These are phyloP conservation scores for Chalaropsis thielavioides DNA, from an alignment of 2,329 filamentous ascomycete genomes.

Conservation along the genomic window DNA sequence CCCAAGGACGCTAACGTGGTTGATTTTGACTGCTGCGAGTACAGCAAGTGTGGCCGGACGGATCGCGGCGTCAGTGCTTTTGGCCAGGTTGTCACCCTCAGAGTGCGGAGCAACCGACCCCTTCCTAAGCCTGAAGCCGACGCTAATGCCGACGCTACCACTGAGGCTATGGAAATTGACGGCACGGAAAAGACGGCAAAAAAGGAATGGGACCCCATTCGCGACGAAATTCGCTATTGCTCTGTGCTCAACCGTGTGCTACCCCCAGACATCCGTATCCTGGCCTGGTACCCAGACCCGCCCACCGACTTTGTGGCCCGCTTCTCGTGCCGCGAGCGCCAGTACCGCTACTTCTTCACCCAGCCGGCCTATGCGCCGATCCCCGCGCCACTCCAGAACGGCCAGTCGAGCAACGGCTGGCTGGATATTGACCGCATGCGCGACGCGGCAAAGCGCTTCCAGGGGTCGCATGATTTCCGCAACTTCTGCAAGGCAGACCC, in stretches of 20 bases:
- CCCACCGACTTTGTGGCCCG: conserved; percentile 73
- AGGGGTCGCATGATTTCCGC: conserved; percentile 82
- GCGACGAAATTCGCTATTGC: conserved; percentile 73
- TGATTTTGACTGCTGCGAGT: conserved; percentile 73
- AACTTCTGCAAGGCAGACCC: conserved; percentile 94
- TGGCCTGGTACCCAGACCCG: conserved; percentile 83
- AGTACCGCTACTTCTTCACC: conserved; percentile 96
- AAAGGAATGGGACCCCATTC: conserved; percentile 47
- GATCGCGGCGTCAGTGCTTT: conserved; percentile 92
- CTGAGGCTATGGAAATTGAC: conserved; percentile 14
- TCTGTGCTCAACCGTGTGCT: conserved; percentile 74
- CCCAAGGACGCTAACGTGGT: conserved; percentile 49
- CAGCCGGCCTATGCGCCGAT: conserved; percentile 67
- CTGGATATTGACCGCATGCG: conserved; percentile 81
- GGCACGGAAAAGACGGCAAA: conserved; percentile 19
- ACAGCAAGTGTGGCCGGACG: conserved; percentile 89
- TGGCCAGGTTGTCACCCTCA: conserved; percentile 78
- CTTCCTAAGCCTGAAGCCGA: conserved; percentile 22
- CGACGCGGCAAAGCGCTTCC: conserved; percentile 60
- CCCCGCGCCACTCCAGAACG: conserved; percentile 21
- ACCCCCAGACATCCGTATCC: conserved; percentile 73
- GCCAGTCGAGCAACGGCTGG: conserved; percentile 41
- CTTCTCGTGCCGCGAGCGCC: conserved; percentile 80
- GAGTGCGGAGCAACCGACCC: conserved; percentile 67
- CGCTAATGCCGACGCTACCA: conserved; percentile 20